Conservation (phyloP, 2,329 filamentous ascomycete species). For the Xylaria sp. region DNA sequence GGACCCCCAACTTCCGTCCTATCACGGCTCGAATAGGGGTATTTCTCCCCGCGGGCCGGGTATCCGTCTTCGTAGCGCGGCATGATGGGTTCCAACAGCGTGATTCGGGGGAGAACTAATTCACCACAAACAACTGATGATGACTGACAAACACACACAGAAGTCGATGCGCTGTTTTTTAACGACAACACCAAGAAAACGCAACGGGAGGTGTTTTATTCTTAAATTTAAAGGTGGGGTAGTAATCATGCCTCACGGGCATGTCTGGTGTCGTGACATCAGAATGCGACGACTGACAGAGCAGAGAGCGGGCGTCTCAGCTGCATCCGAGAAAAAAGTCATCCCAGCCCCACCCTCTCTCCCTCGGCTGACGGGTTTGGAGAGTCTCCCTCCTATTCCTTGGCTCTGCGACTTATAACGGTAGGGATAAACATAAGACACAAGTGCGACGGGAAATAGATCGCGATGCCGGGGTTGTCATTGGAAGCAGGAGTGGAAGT, state of each 20-base stretch:
- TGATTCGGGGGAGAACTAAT: not conserved
- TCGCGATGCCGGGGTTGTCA: no score
- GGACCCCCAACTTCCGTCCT: not conserved
- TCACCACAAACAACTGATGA: not conserved
- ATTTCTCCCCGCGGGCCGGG: constrained; percentile 21
- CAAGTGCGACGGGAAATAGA: no score
- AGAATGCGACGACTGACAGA: constrained; percentile 7
- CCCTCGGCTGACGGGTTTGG: not conserved
- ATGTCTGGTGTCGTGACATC: constrained; percentile 11
- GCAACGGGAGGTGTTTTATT: not conserved
- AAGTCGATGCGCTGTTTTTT: not conserved
- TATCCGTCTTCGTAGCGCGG: constrained; percentile 26
- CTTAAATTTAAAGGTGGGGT: constrained; percentile 7
- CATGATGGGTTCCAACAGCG: constrained; percentile 15
- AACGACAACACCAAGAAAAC: not conserved
- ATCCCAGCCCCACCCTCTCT: constrained; percentile 7
- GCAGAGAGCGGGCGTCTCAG: not conserved
- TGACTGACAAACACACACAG: not conserved
- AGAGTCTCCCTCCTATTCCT: no score
- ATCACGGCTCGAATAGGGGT: constrained; percentile 16
- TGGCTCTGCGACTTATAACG: no score
- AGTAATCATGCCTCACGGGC: constrained; percentile 9
- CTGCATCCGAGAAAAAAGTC: constrained; percentile 5
- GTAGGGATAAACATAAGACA: no score
- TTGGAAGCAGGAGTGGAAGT: no score